A percentile compares a stretch with the other conserved stretches of the same genome.
Evolutionary conservation across 805 yeast species (phyloP).

Genomic region (Tetrapisispora taiwanensis): DNA sequence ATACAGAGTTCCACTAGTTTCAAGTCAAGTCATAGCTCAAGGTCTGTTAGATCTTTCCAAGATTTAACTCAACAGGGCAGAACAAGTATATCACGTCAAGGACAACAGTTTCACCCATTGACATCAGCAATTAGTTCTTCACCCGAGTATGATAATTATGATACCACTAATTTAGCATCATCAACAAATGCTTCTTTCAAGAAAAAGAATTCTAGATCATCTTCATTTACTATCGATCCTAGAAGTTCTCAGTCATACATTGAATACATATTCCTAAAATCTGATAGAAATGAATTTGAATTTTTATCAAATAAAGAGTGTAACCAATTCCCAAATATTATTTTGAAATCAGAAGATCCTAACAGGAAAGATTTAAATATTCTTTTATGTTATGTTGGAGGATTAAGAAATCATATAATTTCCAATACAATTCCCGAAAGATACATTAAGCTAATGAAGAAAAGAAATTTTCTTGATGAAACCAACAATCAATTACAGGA

Average conservation of each 20-base stretch:
- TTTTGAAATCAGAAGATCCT: slow-evolving; percentile 4
- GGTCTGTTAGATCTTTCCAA: slow-evolving; percentile 16
- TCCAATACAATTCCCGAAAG: slow-evolving; percentile 6
- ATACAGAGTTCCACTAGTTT: slow-evolving; percentile 7
- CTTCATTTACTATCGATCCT: neutral
- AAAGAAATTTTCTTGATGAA: neutral
- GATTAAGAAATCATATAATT: slow-evolving; percentile 22
- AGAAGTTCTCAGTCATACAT: neutral
- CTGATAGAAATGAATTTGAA: neutral
- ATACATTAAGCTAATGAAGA: neutral
- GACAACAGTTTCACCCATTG: neutral
- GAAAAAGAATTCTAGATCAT: neutral
- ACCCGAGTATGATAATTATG: neutral
- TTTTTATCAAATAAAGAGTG: slow-evolving; percentile 4
- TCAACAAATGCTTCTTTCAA: neutral
- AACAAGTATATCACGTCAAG: neutral
- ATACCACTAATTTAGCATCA: neutral
- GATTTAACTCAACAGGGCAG: slow-evolving; percentile 7
- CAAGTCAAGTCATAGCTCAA: slow-evolving; percentile 6
- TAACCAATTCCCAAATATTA: slow-evolving; percentile 19
- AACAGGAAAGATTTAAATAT: slow-evolving; percentile 8
- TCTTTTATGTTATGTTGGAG: slow-evolving; percentile 27
- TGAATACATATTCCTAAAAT: neutral
- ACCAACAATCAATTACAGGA: neutral
- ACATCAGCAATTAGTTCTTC: neutral